Conservation (phyloP, 169 alveolate species). For the Babesia ovis region DNA sequence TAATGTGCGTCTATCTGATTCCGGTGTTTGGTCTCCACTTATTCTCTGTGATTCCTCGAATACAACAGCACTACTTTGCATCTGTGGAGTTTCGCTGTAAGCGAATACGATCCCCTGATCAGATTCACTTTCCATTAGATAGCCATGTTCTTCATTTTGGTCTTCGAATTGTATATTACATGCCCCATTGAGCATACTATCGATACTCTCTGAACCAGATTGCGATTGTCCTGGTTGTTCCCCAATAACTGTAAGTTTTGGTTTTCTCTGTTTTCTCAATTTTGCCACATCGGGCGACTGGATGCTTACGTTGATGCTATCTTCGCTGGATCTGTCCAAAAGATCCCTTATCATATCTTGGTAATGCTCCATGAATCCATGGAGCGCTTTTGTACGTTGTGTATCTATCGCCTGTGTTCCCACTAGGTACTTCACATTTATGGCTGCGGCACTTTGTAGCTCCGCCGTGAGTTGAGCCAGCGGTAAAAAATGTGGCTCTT, state of each 20-base stretch:
- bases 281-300: not conserved
- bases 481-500: conserved; percentile 87
- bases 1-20: not conserved
- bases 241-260: not conserved
- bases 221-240: not conserved
- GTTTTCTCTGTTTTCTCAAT: not conserved
- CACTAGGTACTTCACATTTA: conserved; percentile 67
- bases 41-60: not conserved
- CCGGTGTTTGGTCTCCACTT: not conserved
- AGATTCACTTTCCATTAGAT: not conserved
- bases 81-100: not conserved
- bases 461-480: conserved; percentile 73
- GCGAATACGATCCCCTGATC: conserved; percentile 20
- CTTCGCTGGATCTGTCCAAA: conserved; percentile 53
- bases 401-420: conserved; percentile 21
- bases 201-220: not conserved
- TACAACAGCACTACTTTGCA: not conserved
- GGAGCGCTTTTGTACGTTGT: conserved; percentile 13
- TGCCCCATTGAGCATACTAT: conserved; percentile 19
- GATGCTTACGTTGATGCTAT: conserved; percentile 22
- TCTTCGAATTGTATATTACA: not conserved
- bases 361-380: conserved; percentile 47
- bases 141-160: not conserved
- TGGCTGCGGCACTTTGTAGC: conserved; percentile 73
- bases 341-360: conserved; percentile 47